Base-by-base conservation (phyloP, 495 filamentous ascomycete genomes). In the Darksidea phi region DNA sequence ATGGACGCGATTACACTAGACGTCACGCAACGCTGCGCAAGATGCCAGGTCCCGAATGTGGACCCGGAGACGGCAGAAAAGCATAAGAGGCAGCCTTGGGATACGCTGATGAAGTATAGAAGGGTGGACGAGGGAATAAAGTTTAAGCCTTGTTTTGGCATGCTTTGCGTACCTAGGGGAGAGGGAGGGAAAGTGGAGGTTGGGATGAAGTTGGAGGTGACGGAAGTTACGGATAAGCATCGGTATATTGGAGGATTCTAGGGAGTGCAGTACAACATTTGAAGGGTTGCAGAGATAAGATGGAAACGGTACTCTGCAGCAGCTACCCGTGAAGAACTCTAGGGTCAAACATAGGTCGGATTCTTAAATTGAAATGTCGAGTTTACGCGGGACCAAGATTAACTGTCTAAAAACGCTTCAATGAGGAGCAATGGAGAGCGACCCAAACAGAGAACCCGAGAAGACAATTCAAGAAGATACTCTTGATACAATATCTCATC, bases 191-290 rank as follows among this genome's bases (percentile, higher is more conserved):
- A 59, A 59, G 61, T 85, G 42, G 70, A 74, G 61, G 80, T 84
- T 34, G 82, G 81, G 10, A 82, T 80, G 77, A 67, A 43, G 64
- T 70, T 85, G 59, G 77, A 82, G 66, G 80, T 85, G 15, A 66
- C 79, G 63, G 76, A 80, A 67, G 78, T 79, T 63, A 77, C 74
- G 24, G 58, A 68, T 17, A 66, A 72, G 32, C 74, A 77, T 61
- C 49, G 57, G 24, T 76, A 67, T 55, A 36, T 67, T 18, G 2
- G 20, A 12, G 64, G 64, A 7, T 49, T 66, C 34, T 61, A 32
- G 28, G n/a, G n/a, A n/a, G n/a, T n/a, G n/a, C n/a, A n/a, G n/a
- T n/a, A n/a, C n/a, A n/a, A n/a, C n/a, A n/a, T n/a, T n/a, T n/a
- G n/a, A n/a, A n/a, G n/a, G n/a, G n/a, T n/a, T n/a, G n/a, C n/a